Percentiles rank a stretch among this genome's conserved stretches.
phyloP scores from a whole-genome alignment of 2,329 filamentous ascomycete genomes.

The Orbilia brochopaga region DNA sequence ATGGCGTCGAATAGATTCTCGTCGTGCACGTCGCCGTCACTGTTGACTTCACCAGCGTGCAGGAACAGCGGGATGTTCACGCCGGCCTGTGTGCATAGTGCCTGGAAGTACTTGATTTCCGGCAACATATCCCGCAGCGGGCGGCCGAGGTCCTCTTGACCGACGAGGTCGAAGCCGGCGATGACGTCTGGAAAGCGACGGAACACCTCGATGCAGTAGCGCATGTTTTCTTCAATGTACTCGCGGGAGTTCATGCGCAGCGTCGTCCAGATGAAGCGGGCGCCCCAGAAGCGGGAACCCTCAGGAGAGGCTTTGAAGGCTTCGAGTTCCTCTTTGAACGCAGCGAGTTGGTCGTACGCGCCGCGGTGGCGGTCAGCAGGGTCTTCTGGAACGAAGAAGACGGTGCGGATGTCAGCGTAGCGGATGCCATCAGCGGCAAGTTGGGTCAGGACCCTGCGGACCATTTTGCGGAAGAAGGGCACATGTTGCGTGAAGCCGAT shows the following conservation, averaged over 20 bases:
- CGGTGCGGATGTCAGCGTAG: conserved; percentile 81
- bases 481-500: conserved; percentile 60
- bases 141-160: conserved; percentile 80
- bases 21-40: conserved; percentile 77
- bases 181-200: conserved; percentile 77
- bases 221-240: conserved; percentile 78
- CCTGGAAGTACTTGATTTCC: conserved; percentile 91
- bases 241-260: conserved; percentile 70
- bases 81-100: conserved; percentile 76
- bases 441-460: conserved; percentile 70
- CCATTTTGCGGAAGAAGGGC: conserved; percentile 71
- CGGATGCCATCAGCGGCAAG: conserved; percentile 80
- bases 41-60: conserved; percentile 87
- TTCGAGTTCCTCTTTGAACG: conserved; percentile 77
- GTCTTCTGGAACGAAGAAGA: conserved; percentile 63
- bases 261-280: conserved; percentile 82
- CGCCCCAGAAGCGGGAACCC: conserved; percentile 79
- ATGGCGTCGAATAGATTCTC: conserved; percentile 88
- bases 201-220: conserved; percentile 83
- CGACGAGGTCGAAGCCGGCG: conserved; percentile 87
- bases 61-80: conserved; percentile 93
- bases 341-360: conserved; percentile 69
- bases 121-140: conserved; percentile 78
- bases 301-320: conserved; percentile 74
- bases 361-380: conserved; percentile 49